Conservation (phyloP, 2,329 filamentous ascomycete species). For the Aspergillus udagawae region DNA sequence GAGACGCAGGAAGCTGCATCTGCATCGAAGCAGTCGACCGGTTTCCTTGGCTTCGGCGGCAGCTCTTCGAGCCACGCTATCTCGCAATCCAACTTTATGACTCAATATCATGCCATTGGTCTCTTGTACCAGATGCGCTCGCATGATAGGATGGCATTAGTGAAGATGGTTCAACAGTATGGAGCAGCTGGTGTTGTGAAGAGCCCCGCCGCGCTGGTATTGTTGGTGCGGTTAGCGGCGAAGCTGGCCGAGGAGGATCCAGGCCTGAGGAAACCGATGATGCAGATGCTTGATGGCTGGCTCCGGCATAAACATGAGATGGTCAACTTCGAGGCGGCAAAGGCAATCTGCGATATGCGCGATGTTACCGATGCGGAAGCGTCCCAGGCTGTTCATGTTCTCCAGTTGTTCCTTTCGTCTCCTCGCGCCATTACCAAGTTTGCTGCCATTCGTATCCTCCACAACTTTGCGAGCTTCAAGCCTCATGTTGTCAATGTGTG, state of each 20-base stretch:
- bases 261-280: constrained; percentile 89
- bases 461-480: constrained; percentile 96
- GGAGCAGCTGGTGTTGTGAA: constrained; percentile 87
- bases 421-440: constrained; percentile 96
- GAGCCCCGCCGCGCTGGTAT: constrained; percentile 85
- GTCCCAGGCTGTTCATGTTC: constrained; percentile 84
- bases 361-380: constrained; percentile 92
- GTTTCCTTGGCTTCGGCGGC: constrained; percentile 92
- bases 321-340: constrained; percentile 98
- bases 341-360: constrained; percentile 92
- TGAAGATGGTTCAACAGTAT: constrained; percentile 99
- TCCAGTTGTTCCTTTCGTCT: constrained; percentile 95
- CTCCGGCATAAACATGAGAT: constrained; percentile 97
- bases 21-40: constrained; percentile 79
- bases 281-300: constrained; percentile 94
- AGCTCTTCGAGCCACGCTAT: constrained; percentile 65
- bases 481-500: constrained; percentile 85
- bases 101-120: constrained; percentile 97
- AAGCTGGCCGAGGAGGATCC: constrained; percentile 92
- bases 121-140: constrained; percentile 96
- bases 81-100: constrained; percentile 89
- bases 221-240: constrained; percentile 87
- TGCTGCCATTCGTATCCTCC: constrained; percentile 90
- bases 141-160: constrained; percentile 95
- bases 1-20: constrained; percentile 96